A percentile compares a stretch with the other conserved stretches of the same genome.
These are phyloP conservation scores for Aspergillus oerlinghausenensis DNA, from an alignment of 2,329 filamentous ascomycete species.

Conservation along the genomic window DNA sequence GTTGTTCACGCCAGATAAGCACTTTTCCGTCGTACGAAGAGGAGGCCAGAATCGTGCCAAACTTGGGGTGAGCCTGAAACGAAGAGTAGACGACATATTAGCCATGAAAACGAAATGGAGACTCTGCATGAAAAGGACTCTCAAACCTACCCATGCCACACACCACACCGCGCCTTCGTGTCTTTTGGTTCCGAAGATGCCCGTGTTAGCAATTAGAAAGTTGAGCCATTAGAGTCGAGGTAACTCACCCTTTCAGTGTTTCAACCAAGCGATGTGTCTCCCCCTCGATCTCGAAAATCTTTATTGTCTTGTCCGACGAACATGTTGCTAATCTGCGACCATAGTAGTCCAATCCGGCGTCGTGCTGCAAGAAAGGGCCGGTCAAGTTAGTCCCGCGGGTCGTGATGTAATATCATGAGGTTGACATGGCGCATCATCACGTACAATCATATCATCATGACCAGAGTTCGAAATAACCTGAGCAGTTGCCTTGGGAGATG, in stretches of 20 bases:
- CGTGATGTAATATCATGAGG: background rate
- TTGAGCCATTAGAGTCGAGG: background rate
- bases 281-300: constrained; percentile 97
- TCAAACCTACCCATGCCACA: constrained; percentile 69
- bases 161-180: constrained; percentile 98
- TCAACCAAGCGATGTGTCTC: constrained; percentile 85
- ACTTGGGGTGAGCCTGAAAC: constrained; percentile 79
- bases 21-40: constrained; percentile 97
- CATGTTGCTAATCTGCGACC: constrained; percentile 93
- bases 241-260: constrained; percentile 80
- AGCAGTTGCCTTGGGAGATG: constrained; percentile 46
- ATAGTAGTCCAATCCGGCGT: constrained; percentile 98
- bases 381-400: background rate
- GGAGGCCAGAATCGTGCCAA: constrained; percentile 94
- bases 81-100: constrained; percentile 3
- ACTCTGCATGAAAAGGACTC: background rate
- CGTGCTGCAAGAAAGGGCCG: constrained; percentile 58
- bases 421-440: constrained; percentile 34
- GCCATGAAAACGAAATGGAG: background rate
- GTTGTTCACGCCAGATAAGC: constrained; percentile 93
- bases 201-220: constrained; percentile 8
- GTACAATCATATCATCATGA: constrained; percentile 99
- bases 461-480: constrained; percentile 80
- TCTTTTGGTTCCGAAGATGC: constrained; percentile 43
- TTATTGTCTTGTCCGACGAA: constrained; percentile 97